A percentile compares a stretch with the other conserved stretches of the same genome.
These are phyloP conservation scores for Venturiaceae sp. DNA, from an alignment of 2,329 filamentous ascomycete genomes.

Conservation along the genomic window DNA sequence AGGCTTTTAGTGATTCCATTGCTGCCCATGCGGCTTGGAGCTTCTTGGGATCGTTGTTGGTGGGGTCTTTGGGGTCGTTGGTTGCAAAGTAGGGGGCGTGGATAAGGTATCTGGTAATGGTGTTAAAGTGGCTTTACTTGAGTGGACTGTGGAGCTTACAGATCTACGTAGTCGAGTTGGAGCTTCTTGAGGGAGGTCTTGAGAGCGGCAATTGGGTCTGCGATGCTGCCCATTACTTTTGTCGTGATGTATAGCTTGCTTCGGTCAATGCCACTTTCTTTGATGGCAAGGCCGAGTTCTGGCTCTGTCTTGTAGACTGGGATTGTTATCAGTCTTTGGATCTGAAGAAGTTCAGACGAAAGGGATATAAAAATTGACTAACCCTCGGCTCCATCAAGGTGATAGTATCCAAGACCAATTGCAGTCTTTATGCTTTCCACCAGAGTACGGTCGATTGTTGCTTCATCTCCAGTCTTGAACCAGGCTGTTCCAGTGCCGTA, in stretches of 20 bases:
- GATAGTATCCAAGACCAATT: constrained; percentile 59
- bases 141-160: constrained; percentile 31
- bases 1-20: constrained; percentile 49
- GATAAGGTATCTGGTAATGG: constrained; percentile 44
- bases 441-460: constrained; percentile 45
- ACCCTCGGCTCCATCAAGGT: constrained; percentile 69
- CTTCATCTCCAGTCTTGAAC: constrained; percentile 41
- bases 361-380: neutral
- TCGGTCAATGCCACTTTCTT: constrained; percentile 31
- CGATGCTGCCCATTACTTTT: constrained; percentile 45
- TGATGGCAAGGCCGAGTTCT: constrained; percentile 38
- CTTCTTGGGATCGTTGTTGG: constrained; percentile 28
- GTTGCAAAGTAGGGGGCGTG: constrained; percentile 46
- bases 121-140: neutral
- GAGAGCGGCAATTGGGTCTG: constrained; percentile 46
- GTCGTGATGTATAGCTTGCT: constrained; percentile 43
- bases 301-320: constrained; percentile 41
- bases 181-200: constrained; percentile 49
- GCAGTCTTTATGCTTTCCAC: constrained; percentile 51
- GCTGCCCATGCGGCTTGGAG: constrained; percentile 49
- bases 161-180: constrained; percentile 50
- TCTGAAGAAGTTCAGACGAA: neutral
- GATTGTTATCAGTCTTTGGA: neutral
- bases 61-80: constrained; percentile 33
- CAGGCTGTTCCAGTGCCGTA: constrained; percentile 66